phyloP scores from a whole-genome alignment of 2,329 filamentous ascomycete species.

The Aspergillus tamarii region DNA sequence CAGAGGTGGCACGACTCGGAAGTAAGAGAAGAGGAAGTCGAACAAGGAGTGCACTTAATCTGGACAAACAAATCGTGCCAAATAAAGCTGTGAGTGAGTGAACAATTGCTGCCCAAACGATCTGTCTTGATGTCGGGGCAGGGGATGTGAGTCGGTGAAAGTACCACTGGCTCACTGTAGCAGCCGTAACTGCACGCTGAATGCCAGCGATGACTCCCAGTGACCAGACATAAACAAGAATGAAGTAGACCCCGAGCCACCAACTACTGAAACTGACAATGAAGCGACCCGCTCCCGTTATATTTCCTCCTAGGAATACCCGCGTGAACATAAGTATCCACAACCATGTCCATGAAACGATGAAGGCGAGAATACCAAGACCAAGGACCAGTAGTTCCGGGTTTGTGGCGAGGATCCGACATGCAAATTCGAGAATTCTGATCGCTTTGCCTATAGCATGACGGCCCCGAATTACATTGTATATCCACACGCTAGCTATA shows the following conservation, averaged over 20 bases:
- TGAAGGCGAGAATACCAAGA: conserved; percentile 71
- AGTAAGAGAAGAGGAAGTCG: conserved; percentile 84
- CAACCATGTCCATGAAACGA: conserved; percentile 89
- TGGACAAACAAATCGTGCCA: conserved; percentile 88
- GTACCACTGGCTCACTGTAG: conserved; percentile 98
- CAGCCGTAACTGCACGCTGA: conserved; percentile 87
- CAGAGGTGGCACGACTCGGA: conserved; percentile 71
- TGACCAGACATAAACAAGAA: conserved; percentile 95
- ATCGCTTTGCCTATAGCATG: conserved; percentile 81
- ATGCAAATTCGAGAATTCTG: conserved; percentile 88
- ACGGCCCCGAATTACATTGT: conserved; percentile 78
- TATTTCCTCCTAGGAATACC: conserved; percentile 90
- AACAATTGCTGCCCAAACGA: conserved; percentile 78
- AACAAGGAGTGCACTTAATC: conserved; percentile 76
- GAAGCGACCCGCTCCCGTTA: conserved; percentile 66
- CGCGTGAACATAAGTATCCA: conserved; percentile 97
- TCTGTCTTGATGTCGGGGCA: conserved; percentile 73
- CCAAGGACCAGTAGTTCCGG: conserved; percentile 83
- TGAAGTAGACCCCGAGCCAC: conserved; percentile 92
- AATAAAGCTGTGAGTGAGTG: conserved; percentile 87
- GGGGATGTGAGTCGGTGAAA: conserved; percentile 88
- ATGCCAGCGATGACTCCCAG: conserved; percentile 83
- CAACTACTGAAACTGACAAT: conserved; percentile 86
- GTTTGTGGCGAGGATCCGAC: conserved; percentile 82
- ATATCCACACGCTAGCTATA: conserved; percentile 77